Percentiles rank a stretch among this genome's conserved stretches.
Conservation (phyloP, 2,329 filamentous ascomycete genomes). For the Dothistroma septosporum region DNA sequence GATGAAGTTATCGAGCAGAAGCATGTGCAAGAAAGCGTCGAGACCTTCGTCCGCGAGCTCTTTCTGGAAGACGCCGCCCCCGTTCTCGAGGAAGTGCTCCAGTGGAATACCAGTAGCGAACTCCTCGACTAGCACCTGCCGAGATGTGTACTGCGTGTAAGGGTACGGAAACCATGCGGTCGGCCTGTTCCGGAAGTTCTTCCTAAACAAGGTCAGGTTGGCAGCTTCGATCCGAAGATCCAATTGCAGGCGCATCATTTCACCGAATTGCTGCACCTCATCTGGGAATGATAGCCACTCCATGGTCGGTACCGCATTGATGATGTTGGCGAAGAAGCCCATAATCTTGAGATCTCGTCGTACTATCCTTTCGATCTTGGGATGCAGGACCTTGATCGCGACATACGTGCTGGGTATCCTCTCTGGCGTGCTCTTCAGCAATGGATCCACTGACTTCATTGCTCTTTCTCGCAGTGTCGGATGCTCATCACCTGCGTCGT, state of each 20-base stretch:
- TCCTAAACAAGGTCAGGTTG: constrained; percentile 82
- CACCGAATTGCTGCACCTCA: constrained; percentile 87
- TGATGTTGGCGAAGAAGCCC: constrained; percentile 77
- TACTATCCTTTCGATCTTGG: constrained; percentile 82
- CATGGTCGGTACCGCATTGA: constrained; percentile 87
- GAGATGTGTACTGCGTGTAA: constrained; percentile 86
- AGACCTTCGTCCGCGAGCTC: constrained; percentile 94
- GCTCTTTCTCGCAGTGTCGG: constrained; percentile 64
- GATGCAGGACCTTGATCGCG: constrained; percentile 92
- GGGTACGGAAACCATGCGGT: constrained; percentile 98
- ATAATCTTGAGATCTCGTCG: constrained; percentile 91
- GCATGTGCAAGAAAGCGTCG: constrained; percentile 93
- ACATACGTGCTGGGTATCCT: constrained; percentile 88
- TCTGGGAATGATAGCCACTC: constrained; percentile 96
- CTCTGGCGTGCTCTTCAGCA: constrained; percentile 81
- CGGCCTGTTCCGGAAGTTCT: constrained; percentile 81
- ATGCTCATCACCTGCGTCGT: constrained; percentile 51
- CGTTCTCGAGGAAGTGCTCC: constrained; percentile 83
- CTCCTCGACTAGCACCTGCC: constrained; percentile 89
- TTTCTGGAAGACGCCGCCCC: constrained; percentile 85
- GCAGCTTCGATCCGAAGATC: constrained; percentile 92
- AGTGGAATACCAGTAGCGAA: constrained; percentile 93
- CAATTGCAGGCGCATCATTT: constrained; percentile 98
- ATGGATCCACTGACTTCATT: constrained; percentile 73
- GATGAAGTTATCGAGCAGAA: constrained; percentile 95